Base-by-base conservation (phyloP, 1,284 basidiomycete species). In the Baeospora myosura region DNA sequence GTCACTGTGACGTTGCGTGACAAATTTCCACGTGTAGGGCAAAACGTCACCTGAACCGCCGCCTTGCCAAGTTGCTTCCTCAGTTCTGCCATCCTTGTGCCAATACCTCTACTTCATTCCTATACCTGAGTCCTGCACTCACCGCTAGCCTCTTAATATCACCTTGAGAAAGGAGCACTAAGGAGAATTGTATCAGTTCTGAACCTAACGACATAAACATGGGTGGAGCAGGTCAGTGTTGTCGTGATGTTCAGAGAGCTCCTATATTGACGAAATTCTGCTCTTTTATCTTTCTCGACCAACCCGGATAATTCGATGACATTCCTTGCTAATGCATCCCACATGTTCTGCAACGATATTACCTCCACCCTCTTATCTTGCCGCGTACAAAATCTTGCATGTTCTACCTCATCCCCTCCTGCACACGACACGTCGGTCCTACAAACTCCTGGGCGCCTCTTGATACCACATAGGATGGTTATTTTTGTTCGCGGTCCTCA, bases 401-500 rank as follows among this genome's bases (percentile, higher is more conserved):
- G 16, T 14, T 17, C 8, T 29, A 29, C 26, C 8, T 8, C 26
- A 8, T n/a, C n/a, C 8, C n/a, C 26, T 8, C 26, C n/a, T 8
- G 8, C n/a, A 29, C n/a, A 8, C 26, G 8, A 8, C 26, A n/a
- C n/a, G 26, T 29, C n/a, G 8, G 8, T 8, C n/a, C 26, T 8
- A 8, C 26, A 29, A 8, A 8, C 26, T 29, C n/a, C n/a, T 29
- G 8, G 26, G n/a, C 26, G n/a, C n/a, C 26, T 29, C 26, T n/a
- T 29, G 26, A 8, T 29, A 8, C 26, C n/a, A 45, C 49, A 20
- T 52, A 94, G 90, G 89, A 62, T 95, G 92, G 93, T 67, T 96
- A 51, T 96, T 94, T 67, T 77, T 96, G 54, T 92, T 94, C 61
- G 78, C 88, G 63, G 91, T 96, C 59, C 81, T 96, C 42, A 81